These are phyloP conservation scores for Cutaneotrichosporon spelunceum DNA, from an alignment of 1,284 basidiomycete genomes.

Conservation along the genomic window DNA sequence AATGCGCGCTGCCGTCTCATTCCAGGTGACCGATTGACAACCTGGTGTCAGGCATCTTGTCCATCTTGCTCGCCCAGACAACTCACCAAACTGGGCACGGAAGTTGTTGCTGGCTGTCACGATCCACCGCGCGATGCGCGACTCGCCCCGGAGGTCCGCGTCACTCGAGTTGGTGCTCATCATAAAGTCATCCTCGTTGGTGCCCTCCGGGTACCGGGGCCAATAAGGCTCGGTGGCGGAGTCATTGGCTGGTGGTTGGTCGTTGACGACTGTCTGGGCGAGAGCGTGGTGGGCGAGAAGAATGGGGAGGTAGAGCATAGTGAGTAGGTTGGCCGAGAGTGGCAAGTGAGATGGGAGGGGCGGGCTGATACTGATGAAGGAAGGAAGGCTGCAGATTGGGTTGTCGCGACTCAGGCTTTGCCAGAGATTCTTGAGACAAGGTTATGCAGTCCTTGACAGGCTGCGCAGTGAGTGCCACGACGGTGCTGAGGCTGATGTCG, in stretches of 20 bases:
- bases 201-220: slow-evolving; percentile 18
- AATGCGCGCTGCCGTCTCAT: slow-evolving; percentile 16
- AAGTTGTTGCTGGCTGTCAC: slow-evolving; percentile 17
- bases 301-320: neutral
- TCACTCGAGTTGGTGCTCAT: slow-evolving; percentile 9
- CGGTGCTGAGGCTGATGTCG: too few species aligned
- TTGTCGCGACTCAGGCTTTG: too few species aligned
- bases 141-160: slow-evolving; percentile 15
- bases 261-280: slow-evolving; percentile 1
- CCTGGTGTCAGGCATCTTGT: slow-evolving; percentile 9
- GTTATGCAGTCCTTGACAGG: too few species aligned
- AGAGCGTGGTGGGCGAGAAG: neutral
- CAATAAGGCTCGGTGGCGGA: slow-evolving; percentile 18
- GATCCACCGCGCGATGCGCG: slow-evolving; percentile 17
- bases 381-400: too few species aligned
- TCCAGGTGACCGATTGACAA: slow-evolving; percentile 16
- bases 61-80: neutral
- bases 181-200: slow-evolving; percentile 10
- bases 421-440: too few species aligned
- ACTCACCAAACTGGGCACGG: slow-evolving; percentile 21
- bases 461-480: too few species aligned
- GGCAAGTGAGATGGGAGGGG: neutral
- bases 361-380: slow-evolving; percentile 3
- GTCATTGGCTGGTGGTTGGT: slow-evolving; percentile 17
- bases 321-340: too few species aligned